These are phyloP conservation scores for Tylopilus plumbeoviolaceoides DNA, from an alignment of 768 basidiomycete genomes.

Conservation along the genomic window DNA sequence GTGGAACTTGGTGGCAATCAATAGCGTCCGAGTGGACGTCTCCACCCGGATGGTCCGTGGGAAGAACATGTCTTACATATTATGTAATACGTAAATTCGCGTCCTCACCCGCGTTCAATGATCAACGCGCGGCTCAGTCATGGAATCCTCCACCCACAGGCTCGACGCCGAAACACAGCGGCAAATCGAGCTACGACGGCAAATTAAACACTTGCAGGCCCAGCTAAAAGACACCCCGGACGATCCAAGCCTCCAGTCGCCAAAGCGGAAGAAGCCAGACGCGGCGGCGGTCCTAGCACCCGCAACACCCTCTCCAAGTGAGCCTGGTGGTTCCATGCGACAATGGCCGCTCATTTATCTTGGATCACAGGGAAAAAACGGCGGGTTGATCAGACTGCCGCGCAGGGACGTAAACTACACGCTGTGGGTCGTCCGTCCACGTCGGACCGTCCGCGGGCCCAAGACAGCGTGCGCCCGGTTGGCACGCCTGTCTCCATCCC, in stretches of 20 bases:
- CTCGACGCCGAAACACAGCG: constrained; percentile 33
- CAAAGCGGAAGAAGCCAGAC: constrained; percentile 46
- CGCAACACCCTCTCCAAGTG: constrained; percentile 65
- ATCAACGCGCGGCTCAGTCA: constrained; percentile 26
- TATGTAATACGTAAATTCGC: constrained; percentile 18
- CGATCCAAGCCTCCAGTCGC: constrained; percentile 31
- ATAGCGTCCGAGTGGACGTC: constrained; percentile 8
- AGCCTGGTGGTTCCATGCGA: constrained; percentile 17
- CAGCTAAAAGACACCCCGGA: constrained; percentile 43
- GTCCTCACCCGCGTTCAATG: constrained; percentile 17
- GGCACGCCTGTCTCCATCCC: background rate
- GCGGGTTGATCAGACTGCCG: constrained; percentile 35
- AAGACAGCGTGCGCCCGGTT: constrained; percentile 9
- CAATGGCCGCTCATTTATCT: background rate
- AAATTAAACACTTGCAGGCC: constrained; percentile 55
- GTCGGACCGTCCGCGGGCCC: constrained; percentile 13
- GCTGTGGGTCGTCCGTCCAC: constrained; percentile 5
- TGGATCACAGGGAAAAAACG: constrained; percentile 37
- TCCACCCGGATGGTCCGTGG: constrained; percentile 5
- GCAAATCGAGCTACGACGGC: constrained; percentile 47
- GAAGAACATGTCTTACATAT: constrained; percentile 8
- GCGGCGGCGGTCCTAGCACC: constrained; percentile 40
- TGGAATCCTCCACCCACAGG: constrained; percentile 55
- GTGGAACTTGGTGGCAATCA: constrained; percentile 7
- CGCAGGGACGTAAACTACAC: constrained; percentile 19